Percentiles rank a stretch among this genome's conserved stretches.
phyloP scores from a whole-genome alignment of 2,329 filamentous ascomycete species.

The Microcyclospora tardicrescens region DNA sequence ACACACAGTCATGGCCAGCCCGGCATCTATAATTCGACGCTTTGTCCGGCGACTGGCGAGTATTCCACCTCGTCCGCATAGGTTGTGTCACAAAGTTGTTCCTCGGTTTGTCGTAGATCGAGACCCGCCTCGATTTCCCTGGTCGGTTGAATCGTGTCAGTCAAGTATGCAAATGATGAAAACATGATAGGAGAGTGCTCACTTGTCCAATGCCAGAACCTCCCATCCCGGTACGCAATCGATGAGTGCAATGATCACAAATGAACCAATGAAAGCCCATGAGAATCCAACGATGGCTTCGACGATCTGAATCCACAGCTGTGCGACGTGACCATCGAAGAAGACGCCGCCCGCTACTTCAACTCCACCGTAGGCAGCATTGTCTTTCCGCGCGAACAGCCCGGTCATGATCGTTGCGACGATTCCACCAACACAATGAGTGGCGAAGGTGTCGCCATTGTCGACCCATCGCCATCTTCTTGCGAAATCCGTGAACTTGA shows the following conservation, averaged over 20 bases:
- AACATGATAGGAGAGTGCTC: constrained; percentile 14
- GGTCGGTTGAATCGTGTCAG: too few species aligned
- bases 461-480: constrained; percentile 39
- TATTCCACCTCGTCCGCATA: too few species aligned
- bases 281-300: constrained; percentile 39
- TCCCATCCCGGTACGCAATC: constrained; percentile 42
- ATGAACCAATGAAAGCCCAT: constrained; percentile 39
- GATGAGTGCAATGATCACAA: constrained; percentile 37
- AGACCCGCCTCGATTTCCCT: too few species aligned
- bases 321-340: constrained; percentile 39
- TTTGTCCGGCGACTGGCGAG: too few species aligned
- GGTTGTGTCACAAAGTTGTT: too few species aligned
- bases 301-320: constrained; percentile 38
- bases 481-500: constrained; percentile 40
- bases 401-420: constrained; percentile 39
- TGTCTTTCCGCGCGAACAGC: constrained; percentile 37
- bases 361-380: constrained; percentile 40
- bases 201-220: constrained; percentile 41
- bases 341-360: constrained; percentile 39
- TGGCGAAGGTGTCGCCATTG: constrained; percentile 44
- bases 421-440: constrained; percentile 40
- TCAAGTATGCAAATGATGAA: background rate
- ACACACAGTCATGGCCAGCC: too few species aligned
- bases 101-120: too few species aligned
- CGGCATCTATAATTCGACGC: too few species aligned